Evolutionary conservation across 139 green algal genomes (phyloP).

Genomic region (Diplosphaera chodatii): DNA sequence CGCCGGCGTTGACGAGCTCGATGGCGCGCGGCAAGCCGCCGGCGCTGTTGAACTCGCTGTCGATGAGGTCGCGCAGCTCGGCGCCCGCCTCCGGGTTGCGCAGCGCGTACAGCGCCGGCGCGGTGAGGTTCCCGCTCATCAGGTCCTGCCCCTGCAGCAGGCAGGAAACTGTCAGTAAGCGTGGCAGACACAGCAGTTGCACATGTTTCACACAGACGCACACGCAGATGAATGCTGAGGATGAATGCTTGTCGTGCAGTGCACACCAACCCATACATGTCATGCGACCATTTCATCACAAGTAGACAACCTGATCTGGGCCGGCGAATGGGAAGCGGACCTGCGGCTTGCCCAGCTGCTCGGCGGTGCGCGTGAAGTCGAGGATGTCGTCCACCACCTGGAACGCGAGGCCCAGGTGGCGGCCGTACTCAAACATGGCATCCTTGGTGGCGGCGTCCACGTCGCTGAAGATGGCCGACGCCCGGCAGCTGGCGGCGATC

Average conservation of each 20-base stretch:
- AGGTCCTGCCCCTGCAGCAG: conserved; percentile 83
- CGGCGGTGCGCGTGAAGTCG: conserved; percentile 92
- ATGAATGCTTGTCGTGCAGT: no score
- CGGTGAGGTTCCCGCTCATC: conserved; percentile 93
- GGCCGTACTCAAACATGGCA: conserved; percentile 94
- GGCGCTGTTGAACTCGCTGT: conserved; percentile 74
- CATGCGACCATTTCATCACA: no score
- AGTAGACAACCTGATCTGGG: no score
- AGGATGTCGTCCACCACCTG: conserved; percentile 73
- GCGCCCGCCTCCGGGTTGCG: conserved; percentile 11
- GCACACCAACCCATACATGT: no score
- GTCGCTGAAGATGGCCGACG: conserved; percentile 82
- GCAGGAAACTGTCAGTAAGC: no score
- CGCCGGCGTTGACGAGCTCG: conserved; percentile 65
- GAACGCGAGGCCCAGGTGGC: conserved; percentile 87
- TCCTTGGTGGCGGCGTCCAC: conserved; percentile 56
- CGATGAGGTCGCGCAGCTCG: conserved; percentile 74
- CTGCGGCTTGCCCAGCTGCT: conserved; percentile 94
- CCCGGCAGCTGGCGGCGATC: conserved; percentile 91
- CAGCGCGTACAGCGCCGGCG: conserved; percentile 89
- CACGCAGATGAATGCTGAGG: conserved; percentile 97
- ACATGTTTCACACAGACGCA: no score
- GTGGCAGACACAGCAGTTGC: no score
- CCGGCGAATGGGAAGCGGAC: no score
- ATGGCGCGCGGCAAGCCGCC: conserved; percentile 73